Base-by-base conservation (phyloP, 1,284 basidiomycete species). In the Austroboletus novae-zelandiae region DNA sequence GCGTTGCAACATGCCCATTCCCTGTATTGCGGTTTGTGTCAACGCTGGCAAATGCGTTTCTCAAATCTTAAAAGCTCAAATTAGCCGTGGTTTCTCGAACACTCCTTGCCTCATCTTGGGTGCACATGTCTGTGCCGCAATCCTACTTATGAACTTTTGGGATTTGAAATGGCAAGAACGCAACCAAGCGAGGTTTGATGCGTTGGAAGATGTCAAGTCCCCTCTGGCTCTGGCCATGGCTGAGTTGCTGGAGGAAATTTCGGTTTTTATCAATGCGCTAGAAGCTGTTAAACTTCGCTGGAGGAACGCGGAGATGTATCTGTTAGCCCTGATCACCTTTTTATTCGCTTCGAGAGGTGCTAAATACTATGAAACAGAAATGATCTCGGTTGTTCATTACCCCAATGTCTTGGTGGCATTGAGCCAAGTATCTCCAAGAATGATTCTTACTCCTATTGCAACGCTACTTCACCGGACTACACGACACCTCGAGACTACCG, bases 21-120 rank as follows among this genome's bases (percentile, higher is more conserved):
- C 80, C 5, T 80, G 84, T 23, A 72, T 87, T 27, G 76, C 79
- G 1, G 78, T 86, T 31, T 89, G 88, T 60, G 74, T 80, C 50
- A 83, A 82, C 51, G 82, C 88, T 13, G 82, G 84, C 4, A 77
- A 78, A 34, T 77, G 82, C 1, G 81, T 79, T 52, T 77, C 80
- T 13, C 80, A 79, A 53, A 83, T 91, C 40, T 65, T 87, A 51
- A 78, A 83, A 54, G 61, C 65, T 10, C 76, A 81, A 58, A 60
- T 74, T 25, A 54, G 62, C 44, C 72, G 71, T n/a, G 73, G 75
- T 18, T 66, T 74, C 51, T 66, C 67, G 25, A 69, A 76, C 47
- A 58, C 69, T 29, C 72, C 74, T 7, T 68, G 58, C 31, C 61
- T 78, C 37, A 71, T 78, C 43, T 62, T 71, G 50, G 64, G 69